Percentiles rank a stretch among this genome's conserved stretches.
These are phyloP conservation scores for Pelargonium fulgidum DNA, from an alignment of 441 rosid species.

Conservation along the genomic window DNA sequence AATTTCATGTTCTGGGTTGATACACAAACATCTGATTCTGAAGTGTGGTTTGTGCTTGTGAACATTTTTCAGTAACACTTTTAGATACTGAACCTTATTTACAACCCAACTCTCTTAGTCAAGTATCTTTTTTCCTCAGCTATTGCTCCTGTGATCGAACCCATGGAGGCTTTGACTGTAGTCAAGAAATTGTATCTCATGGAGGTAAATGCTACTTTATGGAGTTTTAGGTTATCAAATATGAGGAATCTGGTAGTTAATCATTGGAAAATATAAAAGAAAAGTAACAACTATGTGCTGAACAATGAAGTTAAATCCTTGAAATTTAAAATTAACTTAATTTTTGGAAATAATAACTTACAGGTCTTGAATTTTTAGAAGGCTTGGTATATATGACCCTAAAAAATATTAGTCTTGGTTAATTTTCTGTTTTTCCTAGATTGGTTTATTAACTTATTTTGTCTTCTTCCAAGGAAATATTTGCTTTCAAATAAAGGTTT, in stretches of 20 bases:
- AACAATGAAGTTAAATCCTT: too few species aligned
- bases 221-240: neutral
- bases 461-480: too few species aligned
- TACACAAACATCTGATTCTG: neutral
- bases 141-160: constrained; percentile 82
- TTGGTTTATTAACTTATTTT: too few species aligned
- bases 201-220: constrained; percentile 37
- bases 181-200: constrained; percentile 68
- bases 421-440: neutral
- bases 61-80: neutral
- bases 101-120: constrained; percentile 13
- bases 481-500: too few species aligned
- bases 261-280: too few species aligned
- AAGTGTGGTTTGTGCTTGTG: neutral
- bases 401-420: constrained; percentile 7
- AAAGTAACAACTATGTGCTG: too few species aligned
- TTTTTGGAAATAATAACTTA: too few species aligned
- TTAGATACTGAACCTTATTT: neutral
- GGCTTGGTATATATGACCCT: neutral
- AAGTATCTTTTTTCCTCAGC: constrained; percentile 40
- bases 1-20: neutral
- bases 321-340: too few species aligned
- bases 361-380: too few species aligned
- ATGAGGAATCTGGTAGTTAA: too few species aligned
- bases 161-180: constrained; percentile 95